phyloP scores from a whole-genome alignment of 2,329 filamentous ascomycete genomes.

The Orbilia javanica region DNA sequence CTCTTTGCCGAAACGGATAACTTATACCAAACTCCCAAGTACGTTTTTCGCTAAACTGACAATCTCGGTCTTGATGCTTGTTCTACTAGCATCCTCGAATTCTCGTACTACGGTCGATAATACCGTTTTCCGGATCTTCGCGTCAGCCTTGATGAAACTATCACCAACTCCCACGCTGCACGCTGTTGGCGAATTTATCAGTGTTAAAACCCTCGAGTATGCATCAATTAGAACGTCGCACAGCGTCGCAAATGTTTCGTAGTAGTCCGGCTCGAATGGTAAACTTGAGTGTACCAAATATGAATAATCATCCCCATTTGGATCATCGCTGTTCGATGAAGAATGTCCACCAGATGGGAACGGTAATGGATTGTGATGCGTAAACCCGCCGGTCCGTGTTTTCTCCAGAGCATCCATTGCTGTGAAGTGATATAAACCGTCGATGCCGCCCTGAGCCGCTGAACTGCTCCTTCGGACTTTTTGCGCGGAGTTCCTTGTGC shows the following conservation, averaged over 20 bases:
- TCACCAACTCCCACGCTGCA: conserved; percentile 81
- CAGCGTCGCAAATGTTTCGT: conserved; percentile 93
- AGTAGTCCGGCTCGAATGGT: conserved; percentile 97
- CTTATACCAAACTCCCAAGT: conserved; percentile 82
- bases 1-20: conserved; percentile 11
- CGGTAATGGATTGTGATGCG: conserved; percentile 48
- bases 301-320: conserved; percentile 78
- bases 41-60: conserved; percentile 89
- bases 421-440: conserved; percentile 56
- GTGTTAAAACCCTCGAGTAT: conserved; percentile 80
- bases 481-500: conserved; percentile 40
- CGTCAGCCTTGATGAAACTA: conserved; percentile 89
- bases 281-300: conserved; percentile 90
- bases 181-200: conserved; percentile 80
- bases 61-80: conserved; percentile 82
- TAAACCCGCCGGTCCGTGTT: conserved; percentile 26
- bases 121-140: conserved; percentile 86
- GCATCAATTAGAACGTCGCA: conserved; percentile 96
- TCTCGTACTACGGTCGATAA: conserved; percentile 88
- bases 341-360: conserved; percentile 32
- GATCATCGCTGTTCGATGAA: conserved; percentile 50
- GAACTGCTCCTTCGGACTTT: conserved; percentile 55
- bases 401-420: conserved; percentile 55
- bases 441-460: conserved; percentile 53
- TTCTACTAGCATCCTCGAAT: conserved; percentile 87